These are phyloP conservation scores for Fomitopsis betulina DNA, from an alignment of 1,284 basidiomycete genomes.

Conservation along the genomic window DNA sequence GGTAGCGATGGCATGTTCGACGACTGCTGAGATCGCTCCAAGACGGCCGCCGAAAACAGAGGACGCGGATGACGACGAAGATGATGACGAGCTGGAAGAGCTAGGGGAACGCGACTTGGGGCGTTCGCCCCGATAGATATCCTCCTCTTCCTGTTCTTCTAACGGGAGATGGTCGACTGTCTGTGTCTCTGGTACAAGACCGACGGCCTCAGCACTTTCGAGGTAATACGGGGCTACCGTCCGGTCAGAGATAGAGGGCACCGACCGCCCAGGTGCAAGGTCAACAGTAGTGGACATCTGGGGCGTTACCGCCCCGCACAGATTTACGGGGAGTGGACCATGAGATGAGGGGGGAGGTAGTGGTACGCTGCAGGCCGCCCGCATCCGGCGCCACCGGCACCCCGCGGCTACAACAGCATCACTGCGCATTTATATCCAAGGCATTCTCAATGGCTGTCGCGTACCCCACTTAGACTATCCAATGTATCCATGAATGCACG, in stretches of 20 bases:
- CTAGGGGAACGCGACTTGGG: slow-evolving; percentile 26
- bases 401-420: background rate
- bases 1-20: slow-evolving; percentile 42
- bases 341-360: slow-evolving; percentile 4
- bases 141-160: slow-evolving; percentile 36
- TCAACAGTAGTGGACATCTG: slow-evolving; percentile 4
- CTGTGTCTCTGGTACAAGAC: slow-evolving; percentile 15
- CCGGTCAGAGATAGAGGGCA: slow-evolving; percentile 1
- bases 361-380: background rate
- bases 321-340: slow-evolving; percentile 4
- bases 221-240: slow-evolving; percentile 6
- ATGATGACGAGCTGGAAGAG: slow-evolving; percentile 37
- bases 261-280: background rate
- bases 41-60: slow-evolving; percentile 32
- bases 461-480: too few relatives aligned
- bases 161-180: slow-evolving; percentile 10
- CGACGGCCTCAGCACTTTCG: slow-evolving; percentile 14
- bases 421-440: background rate
- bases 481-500: too few relatives aligned
- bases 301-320: slow-evolving; percentile 7
- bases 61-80: slow-evolving; percentile 25
- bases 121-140: slow-evolving; percentile 60
- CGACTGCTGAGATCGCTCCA: slow-evolving; percentile 36
- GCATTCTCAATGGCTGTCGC: background rate
- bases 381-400: background rate